Conservation (phyloP, 148 eudicot genomes). For the Vaccinium corymbosum region DNA sequence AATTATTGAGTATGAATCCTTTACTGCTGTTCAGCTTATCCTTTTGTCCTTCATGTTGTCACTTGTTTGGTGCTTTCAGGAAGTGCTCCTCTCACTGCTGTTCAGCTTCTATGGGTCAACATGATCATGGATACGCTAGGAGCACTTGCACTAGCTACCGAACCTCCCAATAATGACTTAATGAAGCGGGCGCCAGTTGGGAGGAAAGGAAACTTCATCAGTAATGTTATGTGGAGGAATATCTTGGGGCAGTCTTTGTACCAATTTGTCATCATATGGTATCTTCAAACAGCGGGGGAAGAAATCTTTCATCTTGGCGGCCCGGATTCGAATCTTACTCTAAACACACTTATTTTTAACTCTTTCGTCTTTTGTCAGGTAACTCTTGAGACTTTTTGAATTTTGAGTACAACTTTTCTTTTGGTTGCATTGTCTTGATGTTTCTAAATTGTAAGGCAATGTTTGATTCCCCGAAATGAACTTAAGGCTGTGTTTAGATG, state of each 20-base stretch:
- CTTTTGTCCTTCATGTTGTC: neutral
- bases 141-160: constrained; percentile 70
- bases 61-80: constrained; percentile 31
- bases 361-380: constrained; percentile 77
- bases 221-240: constrained; percentile 75
- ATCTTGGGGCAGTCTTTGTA: constrained; percentile 62
- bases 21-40: neutral
- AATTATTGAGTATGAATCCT: neutral
- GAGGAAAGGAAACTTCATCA: constrained; percentile 59
- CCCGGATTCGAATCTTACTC: constrained; percentile 41
- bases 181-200: constrained; percentile 66
- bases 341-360: constrained; percentile 63
- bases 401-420: neutral
- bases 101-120: constrained; percentile 74
- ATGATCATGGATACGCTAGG: constrained; percentile 80
- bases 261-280: constrained; percentile 59
- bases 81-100: constrained; percentile 65
- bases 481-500: no score
- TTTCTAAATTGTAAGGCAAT: neutral
- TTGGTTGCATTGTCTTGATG: neutral
- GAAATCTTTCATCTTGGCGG: constrained; percentile 37
- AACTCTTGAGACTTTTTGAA: constrained; percentile 2
- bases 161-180: constrained; percentile 58
- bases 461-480: neutral
- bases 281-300: constrained; percentile 49